phyloP scores from a whole-genome alignment of 1,284 basidiomycete species.

The Porogramme epimiltina region DNA sequence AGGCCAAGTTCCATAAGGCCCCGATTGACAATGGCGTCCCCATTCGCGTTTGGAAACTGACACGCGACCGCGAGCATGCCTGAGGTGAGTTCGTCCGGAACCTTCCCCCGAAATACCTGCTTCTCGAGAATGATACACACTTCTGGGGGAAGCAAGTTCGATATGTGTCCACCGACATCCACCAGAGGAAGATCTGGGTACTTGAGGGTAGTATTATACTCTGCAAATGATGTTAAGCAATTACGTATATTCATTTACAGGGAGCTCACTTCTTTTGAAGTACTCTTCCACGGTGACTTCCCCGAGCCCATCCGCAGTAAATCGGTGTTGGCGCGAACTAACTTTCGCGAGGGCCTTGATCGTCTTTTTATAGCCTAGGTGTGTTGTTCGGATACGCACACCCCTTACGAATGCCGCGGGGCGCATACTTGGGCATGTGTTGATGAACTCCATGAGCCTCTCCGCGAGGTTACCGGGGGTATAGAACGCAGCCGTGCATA shows the following conservation, averaged over 20 bases:
- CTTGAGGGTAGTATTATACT: slow-evolving; percentile 53
- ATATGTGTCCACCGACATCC: slow-evolving; percentile 58
- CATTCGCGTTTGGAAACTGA: slow-evolving; percentile 69
- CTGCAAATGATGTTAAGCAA: slow-evolving; percentile 35
- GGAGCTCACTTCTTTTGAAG: slow-evolving; percentile 58
- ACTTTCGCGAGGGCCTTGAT: slow-evolving; percentile 51
- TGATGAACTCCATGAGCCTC: slow-evolving; percentile 54
- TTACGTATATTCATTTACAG: too few species aligned
- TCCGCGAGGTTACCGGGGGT: slow-evolving; percentile 59
- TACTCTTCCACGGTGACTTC: slow-evolving; percentile 64
- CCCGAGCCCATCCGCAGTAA: slow-evolving; percentile 52
- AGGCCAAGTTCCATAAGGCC: slow-evolving; percentile 69
- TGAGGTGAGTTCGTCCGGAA: slow-evolving; percentile 67
- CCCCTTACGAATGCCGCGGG: slow-evolving; percentile 55
- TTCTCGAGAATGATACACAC: slow-evolving; percentile 70
- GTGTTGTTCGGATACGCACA: slow-evolving; percentile 57
- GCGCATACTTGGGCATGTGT: slow-evolving; percentile 53
- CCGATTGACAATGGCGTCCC: slow-evolving; percentile 51
- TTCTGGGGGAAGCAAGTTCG: slow-evolving; percentile 62
- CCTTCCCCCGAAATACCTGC: slow-evolving; percentile 71
- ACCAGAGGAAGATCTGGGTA: slow-evolving; percentile 60
- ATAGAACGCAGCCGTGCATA: slow-evolving; percentile 79
- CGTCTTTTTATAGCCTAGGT: slow-evolving; percentile 62
- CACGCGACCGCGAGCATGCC: slow-evolving; percentile 71
- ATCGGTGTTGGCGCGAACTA: slow-evolving; percentile 53